Conservation (phyloP, 169 alveolate species). For the Miamiensis avidus region DNA sequence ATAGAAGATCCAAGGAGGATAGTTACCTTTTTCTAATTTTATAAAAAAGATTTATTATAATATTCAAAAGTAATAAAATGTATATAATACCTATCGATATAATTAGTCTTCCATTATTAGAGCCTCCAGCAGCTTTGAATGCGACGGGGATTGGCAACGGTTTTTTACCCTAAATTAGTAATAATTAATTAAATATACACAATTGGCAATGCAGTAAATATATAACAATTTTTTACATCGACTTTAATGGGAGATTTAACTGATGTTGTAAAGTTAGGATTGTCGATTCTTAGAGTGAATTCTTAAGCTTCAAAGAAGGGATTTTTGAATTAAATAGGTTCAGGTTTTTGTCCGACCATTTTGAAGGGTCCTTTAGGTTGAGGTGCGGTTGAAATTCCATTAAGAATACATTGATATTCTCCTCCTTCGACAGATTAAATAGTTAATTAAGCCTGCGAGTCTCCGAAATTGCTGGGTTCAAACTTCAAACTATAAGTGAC, state of each 20-base stretch:
- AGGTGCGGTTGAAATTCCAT: conserved; percentile 84
- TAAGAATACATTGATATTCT: conserved; percentile 81
- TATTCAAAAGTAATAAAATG: background rate
- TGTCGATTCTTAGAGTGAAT: conserved; percentile 83
- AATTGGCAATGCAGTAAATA: background rate
- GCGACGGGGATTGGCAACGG: conserved; percentile 46
- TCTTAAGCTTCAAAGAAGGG: conserved; percentile 87
- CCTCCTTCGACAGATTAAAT: conserved; percentile 86
- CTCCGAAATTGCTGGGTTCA: conserved; percentile 86
- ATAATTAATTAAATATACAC: background rate
- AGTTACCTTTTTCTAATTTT: conserved; percentile 24
- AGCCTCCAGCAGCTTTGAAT: conserved; percentile 63
- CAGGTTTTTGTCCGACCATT: conserved; percentile 76
- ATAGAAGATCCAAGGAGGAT: conserved; percentile 56
- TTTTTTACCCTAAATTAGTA: conserved; percentile 54
- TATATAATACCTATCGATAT: conserved; percentile 54
- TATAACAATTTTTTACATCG: conserved; percentile 51
- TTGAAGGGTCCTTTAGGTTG: conserved; percentile 82
- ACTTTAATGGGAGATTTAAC: conserved; percentile 81
- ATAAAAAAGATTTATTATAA: background rate
- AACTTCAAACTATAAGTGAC: conserved; percentile 74
- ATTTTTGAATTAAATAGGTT: conserved; percentile 83
- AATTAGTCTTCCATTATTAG: conserved; percentile 73
- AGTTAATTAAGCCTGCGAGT: conserved; percentile 75
- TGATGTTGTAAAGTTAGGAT: conserved; percentile 82